Conservation (phyloP, 192 early-diverging fungal genomes). For the Mortierella claussenii region DNA sequence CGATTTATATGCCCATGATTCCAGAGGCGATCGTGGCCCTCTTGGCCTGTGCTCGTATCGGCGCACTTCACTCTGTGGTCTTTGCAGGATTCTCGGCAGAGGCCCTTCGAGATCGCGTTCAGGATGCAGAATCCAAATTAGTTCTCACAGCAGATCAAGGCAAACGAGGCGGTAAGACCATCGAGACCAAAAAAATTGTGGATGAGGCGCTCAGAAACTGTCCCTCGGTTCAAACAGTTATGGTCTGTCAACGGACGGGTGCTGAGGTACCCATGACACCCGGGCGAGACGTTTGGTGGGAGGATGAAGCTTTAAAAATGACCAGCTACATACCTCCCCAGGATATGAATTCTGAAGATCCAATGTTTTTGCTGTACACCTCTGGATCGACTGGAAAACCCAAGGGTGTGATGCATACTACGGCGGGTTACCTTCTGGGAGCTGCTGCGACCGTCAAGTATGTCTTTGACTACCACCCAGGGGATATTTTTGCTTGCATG, state of each 20-base stretch:
- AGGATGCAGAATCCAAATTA: constrained; percentile 82
- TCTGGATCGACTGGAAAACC: constrained; percentile 91
- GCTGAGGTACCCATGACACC: constrained; percentile 77
- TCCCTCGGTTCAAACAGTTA: constrained; percentile 81
- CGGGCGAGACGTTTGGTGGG: constrained; percentile 95
- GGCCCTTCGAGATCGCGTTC: constrained; percentile 91
- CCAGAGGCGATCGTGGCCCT: constrained; percentile 93
- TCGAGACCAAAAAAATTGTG: constrained; percentile 91
- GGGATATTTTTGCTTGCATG: constrained; percentile 93
- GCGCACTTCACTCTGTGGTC: constrained; percentile 92
- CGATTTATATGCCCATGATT: constrained; percentile 98
- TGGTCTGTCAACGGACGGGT: constrained; percentile 93
- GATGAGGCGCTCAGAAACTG: constrained; percentile 87
- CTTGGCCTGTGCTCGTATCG: constrained; percentile 94
- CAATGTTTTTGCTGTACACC: constrained; percentile 96
- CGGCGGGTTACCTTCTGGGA: constrained; percentile 92
- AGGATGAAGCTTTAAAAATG: constrained; percentile 84
- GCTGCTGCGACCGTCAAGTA: constrained; percentile 87
- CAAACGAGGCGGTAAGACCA: constrained; percentile 88
- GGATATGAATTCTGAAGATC: constrained; percentile 88
- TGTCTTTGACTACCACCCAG: constrained; percentile 93
- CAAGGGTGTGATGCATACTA: constrained; percentile 95
- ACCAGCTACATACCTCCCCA: constrained; percentile 86
- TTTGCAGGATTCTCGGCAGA: constrained; percentile 98
- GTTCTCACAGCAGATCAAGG: constrained; percentile 97